A percentile compares a stretch with the other conserved stretches of the same genome.
These are phyloP conservation scores for Penicillium brevicompactum DNA, from an alignment of 2,329 filamentous ascomycete genomes.

Conservation along the genomic window DNA sequence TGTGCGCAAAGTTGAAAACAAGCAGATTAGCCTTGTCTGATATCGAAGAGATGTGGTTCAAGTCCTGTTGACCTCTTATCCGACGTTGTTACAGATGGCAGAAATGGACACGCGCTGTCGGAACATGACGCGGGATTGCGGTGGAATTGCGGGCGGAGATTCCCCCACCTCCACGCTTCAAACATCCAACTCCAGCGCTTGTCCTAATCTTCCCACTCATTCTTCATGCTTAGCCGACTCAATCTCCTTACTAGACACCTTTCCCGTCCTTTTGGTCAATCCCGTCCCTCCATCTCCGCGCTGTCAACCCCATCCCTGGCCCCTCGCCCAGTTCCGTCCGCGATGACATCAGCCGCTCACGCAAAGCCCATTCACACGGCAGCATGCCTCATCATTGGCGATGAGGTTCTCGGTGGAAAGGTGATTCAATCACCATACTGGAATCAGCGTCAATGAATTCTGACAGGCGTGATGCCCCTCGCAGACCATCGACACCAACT, in stretches of 20 bases:
- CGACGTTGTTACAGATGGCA: background rate
- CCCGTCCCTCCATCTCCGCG: slow-evolving; percentile 48
- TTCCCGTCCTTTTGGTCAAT: slow-evolving; percentile 61
- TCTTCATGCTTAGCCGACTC: slow-evolving; percentile 73
- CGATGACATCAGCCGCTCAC: slow-evolving; percentile 48
- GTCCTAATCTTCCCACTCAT: slow-evolving; percentile 3
- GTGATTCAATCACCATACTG: slow-evolving; percentile 49
- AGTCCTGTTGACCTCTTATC: background rate
- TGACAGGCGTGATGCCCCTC: background rate
- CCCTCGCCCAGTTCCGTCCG: slow-evolving; percentile 21
- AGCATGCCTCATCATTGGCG: slow-evolving; percentile 92
- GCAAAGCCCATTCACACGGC: slow-evolving; percentile 78
- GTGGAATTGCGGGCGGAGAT: slow-evolving; percentile 24
- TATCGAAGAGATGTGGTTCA: background rate
- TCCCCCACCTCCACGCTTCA: slow-evolving; percentile 12
- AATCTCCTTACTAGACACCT: slow-evolving; percentile 74
- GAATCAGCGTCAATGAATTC: background rate
- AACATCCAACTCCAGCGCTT: slow-evolving; percentile 5
- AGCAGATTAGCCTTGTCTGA: background rate
- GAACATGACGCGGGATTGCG: slow-evolving; percentile 11
- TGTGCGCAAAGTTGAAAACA: background rate
- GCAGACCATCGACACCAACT: slow-evolving; percentile 68
- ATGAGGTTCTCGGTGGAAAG: slow-evolving; percentile 95
- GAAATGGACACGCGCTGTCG: background rate
- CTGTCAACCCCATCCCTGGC: slow-evolving; percentile 35